Evolutionary conservation across 257 asterid species (phyloP).

Genomic region (Cruciata laevipes): DNA sequence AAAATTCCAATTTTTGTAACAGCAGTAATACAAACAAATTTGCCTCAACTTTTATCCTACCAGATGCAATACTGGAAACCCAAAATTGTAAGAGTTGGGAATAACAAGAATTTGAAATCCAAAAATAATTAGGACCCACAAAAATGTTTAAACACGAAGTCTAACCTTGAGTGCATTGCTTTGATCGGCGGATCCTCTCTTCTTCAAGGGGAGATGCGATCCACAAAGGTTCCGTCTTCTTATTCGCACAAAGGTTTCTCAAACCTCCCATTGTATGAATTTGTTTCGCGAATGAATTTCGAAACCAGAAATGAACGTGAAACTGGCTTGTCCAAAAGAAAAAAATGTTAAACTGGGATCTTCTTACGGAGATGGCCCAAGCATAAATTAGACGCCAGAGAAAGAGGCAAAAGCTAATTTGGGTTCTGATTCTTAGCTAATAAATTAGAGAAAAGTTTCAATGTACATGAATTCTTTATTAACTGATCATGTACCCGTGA

Average conservation of each 20-base stretch:
- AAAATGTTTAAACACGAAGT: background rate
- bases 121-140: background rate
- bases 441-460: too few relatives aligned
- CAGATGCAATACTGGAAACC: background rate
- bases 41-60: background rate
- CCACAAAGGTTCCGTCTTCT: constrained; percentile 19
- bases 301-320: background rate
- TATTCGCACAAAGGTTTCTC: constrained; percentile 10
- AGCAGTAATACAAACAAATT: background rate
- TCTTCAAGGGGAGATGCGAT: constrained; percentile 35
- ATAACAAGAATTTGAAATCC: background rate
- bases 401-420: background rate
- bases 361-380: background rate
- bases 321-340: background rate
- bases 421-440: too few relatives aligned
- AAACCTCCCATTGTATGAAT: constrained; percentile 18
- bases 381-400: background rate
- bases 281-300: background rate
- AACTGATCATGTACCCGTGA: too few relatives aligned
- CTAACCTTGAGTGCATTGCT: constrained; percentile 34
- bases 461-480: too few relatives aligned
- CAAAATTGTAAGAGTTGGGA: background rate
- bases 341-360: background rate
- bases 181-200: constrained; percentile 29
- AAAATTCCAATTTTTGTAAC: background rate